These are phyloP conservation scores for Epicoccum sorghinum DNA, from an alignment of 2,329 filamentous ascomycete species.

Conservation along the genomic window DNA sequence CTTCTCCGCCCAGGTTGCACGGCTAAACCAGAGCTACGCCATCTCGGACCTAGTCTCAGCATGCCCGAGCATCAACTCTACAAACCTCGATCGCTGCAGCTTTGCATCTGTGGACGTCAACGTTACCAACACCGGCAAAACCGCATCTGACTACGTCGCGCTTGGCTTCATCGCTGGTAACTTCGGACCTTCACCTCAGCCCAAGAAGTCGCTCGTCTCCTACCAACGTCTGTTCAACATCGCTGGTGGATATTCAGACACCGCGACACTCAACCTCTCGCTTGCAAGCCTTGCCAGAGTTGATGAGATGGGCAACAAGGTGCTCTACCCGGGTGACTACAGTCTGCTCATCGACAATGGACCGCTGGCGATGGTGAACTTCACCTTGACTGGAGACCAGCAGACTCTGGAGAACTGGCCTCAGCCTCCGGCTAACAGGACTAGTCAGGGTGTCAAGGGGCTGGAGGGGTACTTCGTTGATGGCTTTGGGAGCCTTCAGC, in stretches of 20 bases:
- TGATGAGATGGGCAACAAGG: constrained; percentile 58
- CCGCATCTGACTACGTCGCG: constrained; percentile 60
- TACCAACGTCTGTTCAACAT: constrained; percentile 57
- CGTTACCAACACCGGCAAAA: constrained; percentile 56
- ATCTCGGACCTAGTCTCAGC: constrained; percentile 28
- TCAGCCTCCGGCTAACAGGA: constrained; percentile 31
- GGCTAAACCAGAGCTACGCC: constrained; percentile 20
- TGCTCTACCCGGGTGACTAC: constrained; percentile 63
- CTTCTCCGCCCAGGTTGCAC: constrained; percentile 48
- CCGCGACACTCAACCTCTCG: constrained; percentile 52
- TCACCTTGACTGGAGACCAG: constrained; percentile 32
- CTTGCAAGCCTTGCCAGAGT: constrained; percentile 58
- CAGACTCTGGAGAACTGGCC: constrained; percentile 38
- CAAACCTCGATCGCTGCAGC: constrained; percentile 47
- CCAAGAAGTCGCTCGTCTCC: constrained; percentile 59
- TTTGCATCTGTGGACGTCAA: constrained; percentile 50
- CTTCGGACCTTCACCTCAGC: constrained; percentile 58
- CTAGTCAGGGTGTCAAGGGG: constrained; percentile 22
- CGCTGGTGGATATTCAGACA: constrained; percentile 40
- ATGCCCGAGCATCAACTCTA: constrained; percentile 41
- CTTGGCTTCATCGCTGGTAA: constrained; percentile 58
- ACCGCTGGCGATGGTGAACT: constrained; percentile 23
- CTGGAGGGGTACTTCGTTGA: constrained; percentile 30
- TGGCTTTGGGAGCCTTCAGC: constrained; percentile 28
- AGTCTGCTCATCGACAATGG: constrained; percentile 31